A percentile compares a stretch with the other conserved stretches of the same genome.
Conservation (phyloP, 768 basidiomycete genomes). For the Leccinum aurantiacum region DNA sequence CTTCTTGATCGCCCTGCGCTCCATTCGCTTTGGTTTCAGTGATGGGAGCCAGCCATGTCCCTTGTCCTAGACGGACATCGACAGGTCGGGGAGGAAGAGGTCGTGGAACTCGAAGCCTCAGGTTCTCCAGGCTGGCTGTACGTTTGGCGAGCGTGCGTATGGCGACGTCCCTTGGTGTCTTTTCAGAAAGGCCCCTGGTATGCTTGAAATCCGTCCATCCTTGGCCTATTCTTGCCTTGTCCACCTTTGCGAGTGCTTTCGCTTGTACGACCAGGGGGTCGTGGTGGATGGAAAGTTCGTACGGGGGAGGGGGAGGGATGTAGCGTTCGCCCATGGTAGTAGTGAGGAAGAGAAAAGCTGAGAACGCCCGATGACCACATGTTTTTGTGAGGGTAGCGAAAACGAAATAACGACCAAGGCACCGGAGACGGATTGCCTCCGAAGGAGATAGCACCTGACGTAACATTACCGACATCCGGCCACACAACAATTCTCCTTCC, state of each 20-base stretch:
- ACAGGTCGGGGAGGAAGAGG: conserved; percentile 30
- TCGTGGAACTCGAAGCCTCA: conserved; percentile 12
- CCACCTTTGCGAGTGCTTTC: conserved; percentile 38
- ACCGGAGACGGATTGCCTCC: neutral
- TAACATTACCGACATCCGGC: neutral
- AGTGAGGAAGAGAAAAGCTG: neutral
- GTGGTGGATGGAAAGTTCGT: conserved; percentile 37
- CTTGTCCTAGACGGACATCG: neutral
- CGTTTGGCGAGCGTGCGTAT: conserved; percentile 8
- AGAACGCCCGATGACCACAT: conserved; percentile 14
- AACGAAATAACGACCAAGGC: neutral
- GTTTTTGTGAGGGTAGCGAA: conserved; percentile 6
- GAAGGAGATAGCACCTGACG: neutral
- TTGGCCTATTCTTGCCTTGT: neutral
- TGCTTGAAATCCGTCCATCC: conserved; percentile 20
- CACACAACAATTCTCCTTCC: neutral
- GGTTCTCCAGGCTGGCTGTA: neutral
- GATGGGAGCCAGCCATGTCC: neutral
- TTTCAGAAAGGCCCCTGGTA: conserved; percentile 6
- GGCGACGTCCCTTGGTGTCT: neutral
- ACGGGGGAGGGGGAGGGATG: conserved; percentile 41
- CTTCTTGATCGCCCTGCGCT: neutral
- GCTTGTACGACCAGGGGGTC: conserved; percentile 40
- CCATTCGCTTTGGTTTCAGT: conserved; percentile 8
- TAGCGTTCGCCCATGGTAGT: conserved; percentile 23